These are phyloP conservation scores for Spathaspora gorwiae DNA, from an alignment of 805 yeast genomes.

Conservation along the genomic window DNA sequence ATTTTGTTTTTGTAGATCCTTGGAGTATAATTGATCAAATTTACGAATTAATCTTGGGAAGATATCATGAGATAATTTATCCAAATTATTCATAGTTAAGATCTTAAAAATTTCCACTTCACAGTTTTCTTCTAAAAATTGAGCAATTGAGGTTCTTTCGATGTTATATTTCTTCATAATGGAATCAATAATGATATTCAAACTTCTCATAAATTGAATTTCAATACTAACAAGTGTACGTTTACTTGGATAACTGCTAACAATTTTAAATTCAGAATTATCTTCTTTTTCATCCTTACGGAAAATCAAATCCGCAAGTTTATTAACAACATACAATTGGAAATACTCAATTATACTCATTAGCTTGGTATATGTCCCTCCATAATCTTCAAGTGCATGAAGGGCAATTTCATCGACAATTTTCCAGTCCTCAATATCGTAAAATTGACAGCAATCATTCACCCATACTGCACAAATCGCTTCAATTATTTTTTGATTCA, in stretches of 20 bases:
- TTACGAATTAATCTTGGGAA: conserved; percentile 28
- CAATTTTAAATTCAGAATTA: conserved; percentile 23
- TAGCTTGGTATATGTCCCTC: conserved; percentile 28
- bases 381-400: conserved; percentile 10
- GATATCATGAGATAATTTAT: conserved; percentile 25
- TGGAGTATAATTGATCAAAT: conserved; percentile 33
- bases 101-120: conserved; percentile 28
- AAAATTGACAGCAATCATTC: conserved; percentile 41
- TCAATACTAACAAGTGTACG: conserved; percentile 37
- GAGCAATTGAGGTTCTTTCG: conserved; percentile 14
- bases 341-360: conserved; percentile 34
- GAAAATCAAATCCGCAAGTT: conserved; percentile 24
- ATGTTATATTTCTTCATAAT: conserved; percentile 35
- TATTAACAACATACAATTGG: conserved; percentile 29
- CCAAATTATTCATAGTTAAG: conserved; percentile 41
- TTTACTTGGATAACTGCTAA: conserved; percentile 35
- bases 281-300: conserved; percentile 3
- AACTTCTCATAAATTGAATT: conserved; percentile 42
- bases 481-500: conserved; percentile 37
- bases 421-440: conserved; percentile 41
- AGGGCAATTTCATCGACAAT: conserved; percentile 13
- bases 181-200: conserved; percentile 37
- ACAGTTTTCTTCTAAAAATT: neutral
- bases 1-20: conserved; percentile 32
- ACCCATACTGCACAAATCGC: conserved; percentile 42